A percentile compares a stretch with the other conserved stretches of the same genome.
Conservation (phyloP, 352 stramenopile species). For the Pythium brachiatum region DNA sequence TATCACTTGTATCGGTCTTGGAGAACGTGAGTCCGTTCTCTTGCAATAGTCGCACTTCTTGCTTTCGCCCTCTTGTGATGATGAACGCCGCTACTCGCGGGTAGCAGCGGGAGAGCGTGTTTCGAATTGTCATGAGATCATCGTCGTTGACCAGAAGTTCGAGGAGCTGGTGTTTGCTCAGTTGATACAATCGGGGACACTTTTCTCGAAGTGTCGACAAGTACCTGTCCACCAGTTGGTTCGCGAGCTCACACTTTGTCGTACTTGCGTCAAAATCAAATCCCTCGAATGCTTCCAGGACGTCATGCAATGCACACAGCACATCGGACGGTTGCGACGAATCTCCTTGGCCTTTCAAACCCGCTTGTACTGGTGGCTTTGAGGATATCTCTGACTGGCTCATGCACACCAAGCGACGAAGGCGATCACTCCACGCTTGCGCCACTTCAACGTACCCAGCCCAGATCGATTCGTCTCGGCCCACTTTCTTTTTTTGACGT, state of each 20-base stretch:
- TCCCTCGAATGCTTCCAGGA: conserved; percentile 42
- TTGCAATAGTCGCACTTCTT: conserved; percentile 16
- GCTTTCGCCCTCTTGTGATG: conserved; percentile 21
- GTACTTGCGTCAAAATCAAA: conserved; percentile 55
- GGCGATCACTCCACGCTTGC: conserved; percentile 39
- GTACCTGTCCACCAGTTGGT: conserved; percentile 41
- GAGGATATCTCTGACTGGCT: conserved; percentile 1
- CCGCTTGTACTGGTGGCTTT: too few relatives aligned
- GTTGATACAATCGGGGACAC: conserved; percentile 37
- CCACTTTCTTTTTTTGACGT: conserved; percentile 17
- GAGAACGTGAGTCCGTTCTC: background rate
- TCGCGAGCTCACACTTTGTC: conserved; percentile 35
- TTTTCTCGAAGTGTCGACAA: conserved; percentile 35
- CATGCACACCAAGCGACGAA: conserved; percentile 47
- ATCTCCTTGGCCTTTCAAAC: background rate
- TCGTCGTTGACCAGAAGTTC: conserved; percentile 39
- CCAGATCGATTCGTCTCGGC: conserved; percentile 29
- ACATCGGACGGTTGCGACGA: conserved; percentile 15
- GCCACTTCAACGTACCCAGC: conserved; percentile 32
- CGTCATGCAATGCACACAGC: conserved; percentile 36
- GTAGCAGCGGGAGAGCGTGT: conserved; percentile 39
- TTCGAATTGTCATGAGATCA: conserved; percentile 28
- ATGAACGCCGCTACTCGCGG: conserved; percentile 36
- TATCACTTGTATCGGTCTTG: background rate
- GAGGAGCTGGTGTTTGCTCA: conserved; percentile 43